phyloP scores from a whole-genome alignment of 257 asterid species.

The Hygrophila difformis region DNA sequence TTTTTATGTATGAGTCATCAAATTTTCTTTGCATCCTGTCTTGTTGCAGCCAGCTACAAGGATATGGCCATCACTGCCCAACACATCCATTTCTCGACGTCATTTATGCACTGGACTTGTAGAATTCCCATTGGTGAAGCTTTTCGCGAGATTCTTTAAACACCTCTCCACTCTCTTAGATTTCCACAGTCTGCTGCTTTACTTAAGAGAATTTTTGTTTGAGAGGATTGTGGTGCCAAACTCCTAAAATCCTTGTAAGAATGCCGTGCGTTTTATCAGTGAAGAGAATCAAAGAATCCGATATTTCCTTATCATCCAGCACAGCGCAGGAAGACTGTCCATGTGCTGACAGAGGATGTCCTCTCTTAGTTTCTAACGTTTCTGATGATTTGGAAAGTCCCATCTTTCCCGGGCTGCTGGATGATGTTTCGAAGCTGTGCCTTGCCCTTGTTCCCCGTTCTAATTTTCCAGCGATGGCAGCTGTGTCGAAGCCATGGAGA shows the following conservation, averaged over 20 bases:
- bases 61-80: conserved; percentile 44
- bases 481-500: conserved; percentile 74
- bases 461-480: conserved; percentile 54
- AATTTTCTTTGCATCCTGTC: too few species aligned
- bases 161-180: conserved; percentile 6
- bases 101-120: conserved; percentile 72
- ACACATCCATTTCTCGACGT: conserved; percentile 37
- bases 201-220: conserved; percentile 8
- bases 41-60: too few species aligned
- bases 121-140: conserved; percentile 61
- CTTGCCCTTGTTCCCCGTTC: conserved; percentile 78
- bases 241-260: conserved; percentile 17
- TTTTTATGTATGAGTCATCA: too few species aligned
- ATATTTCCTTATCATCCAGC: conserved; percentile 24
- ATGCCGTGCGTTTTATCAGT: conserved; percentile 34
- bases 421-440: conserved; percentile 71
- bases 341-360: conserved; percentile 25
- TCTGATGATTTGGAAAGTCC: conserved; percentile 25
- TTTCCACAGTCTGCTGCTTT: conserved; percentile 11
- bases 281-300: conserved; percentile 36
- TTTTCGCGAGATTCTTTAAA: conserved; percentile 54
- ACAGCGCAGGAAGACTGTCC: conserved; percentile 20
- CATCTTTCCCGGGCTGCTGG: conserved; percentile 76
- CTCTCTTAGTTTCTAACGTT: conserved; percentile 22
- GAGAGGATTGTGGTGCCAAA: conserved; percentile 10